Evolutionary conservation across 805 yeast genomes (phyloP).

Genomic region (Metschnikowia similis): DNA sequence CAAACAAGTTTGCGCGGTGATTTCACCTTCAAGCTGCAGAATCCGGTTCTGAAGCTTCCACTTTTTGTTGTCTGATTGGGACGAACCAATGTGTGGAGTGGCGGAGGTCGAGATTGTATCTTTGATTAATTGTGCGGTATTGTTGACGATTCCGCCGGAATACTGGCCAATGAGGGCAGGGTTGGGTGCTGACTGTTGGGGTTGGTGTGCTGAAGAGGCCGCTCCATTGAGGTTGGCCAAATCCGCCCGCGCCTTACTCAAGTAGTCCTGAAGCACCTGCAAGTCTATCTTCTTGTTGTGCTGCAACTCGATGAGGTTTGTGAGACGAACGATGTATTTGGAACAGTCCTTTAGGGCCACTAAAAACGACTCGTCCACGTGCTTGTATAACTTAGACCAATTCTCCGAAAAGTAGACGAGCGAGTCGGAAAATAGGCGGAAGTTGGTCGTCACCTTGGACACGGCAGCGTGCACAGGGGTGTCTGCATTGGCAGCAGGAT

Average conservation of each 20-base stretch:
- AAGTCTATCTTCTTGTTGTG: conserved; percentile 90
- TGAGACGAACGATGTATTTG: conserved; percentile 50
- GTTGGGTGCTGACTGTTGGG: conserved; percentile 24
- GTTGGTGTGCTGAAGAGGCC: neutral
- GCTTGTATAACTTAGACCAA: conserved; percentile 40
- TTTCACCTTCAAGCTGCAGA: conserved; percentile 43
- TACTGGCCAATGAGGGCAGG: conserved; percentile 23
- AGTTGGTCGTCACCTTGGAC: conserved; percentile 20
- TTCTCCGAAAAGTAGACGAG: conserved; percentile 35
- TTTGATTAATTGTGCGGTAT: conserved; percentile 42
- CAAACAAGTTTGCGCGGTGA: conserved; percentile 38
- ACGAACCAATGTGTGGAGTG: conserved; percentile 35
- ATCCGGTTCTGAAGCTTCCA: conserved; percentile 41
- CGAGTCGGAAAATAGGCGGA: conserved; percentile 35
- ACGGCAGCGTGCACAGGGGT: neutral
- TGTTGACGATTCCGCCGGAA: conserved; percentile 35
- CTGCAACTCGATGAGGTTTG: conserved; percentile 68
- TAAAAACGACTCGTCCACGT: conserved; percentile 74
- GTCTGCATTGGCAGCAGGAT: too few relatives aligned
- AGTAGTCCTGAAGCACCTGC: conserved; percentile 79
- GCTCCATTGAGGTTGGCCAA: conserved; percentile 40
- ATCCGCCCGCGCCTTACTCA: conserved; percentile 67
- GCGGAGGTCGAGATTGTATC: conserved; percentile 51
- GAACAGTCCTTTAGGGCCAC: conserved; percentile 84
- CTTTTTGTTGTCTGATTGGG: conserved; percentile 42